phyloP scores from a whole-genome alignment of 371 early-diverging fungal genomes.

The Mucor circinelloides region DNA sequence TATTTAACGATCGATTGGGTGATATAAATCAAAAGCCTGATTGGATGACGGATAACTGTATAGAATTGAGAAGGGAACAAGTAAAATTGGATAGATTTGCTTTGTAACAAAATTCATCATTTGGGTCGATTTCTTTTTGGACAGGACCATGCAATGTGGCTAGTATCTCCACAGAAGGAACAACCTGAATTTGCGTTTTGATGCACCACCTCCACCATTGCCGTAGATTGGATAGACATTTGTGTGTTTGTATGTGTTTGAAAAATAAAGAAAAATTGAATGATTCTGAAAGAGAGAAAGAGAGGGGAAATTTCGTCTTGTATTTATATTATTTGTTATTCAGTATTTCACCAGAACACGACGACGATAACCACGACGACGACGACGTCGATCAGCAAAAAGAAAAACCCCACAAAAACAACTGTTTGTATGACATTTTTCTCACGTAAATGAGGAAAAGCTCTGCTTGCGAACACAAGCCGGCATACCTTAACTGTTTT shows the following conservation, averaged over 20 bases:
- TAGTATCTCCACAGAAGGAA: slow-evolving; percentile 37
- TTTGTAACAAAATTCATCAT: slow-evolving; percentile 18
- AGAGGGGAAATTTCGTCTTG: background rate
- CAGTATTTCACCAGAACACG: background rate
- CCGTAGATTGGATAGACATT: background rate
- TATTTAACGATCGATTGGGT: slow-evolving; percentile 19
- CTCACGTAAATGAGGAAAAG: background rate
- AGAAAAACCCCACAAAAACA: background rate
- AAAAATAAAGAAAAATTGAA: background rate
- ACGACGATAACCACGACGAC: background rate
- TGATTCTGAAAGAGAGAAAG: too few species aligned
- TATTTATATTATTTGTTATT: background rate
- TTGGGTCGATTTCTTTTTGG: slow-evolving; percentile 49
- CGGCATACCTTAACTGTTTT: background rate
- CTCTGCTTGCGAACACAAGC: background rate
- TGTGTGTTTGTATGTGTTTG: background rate
- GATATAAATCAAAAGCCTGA: background rate
- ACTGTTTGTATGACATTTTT: background rate
- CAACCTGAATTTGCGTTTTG: slow-evolving; percentile 26
- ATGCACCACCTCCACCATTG: background rate
- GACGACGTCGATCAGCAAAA: background rate
- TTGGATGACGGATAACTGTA: slow-evolving; percentile 12
- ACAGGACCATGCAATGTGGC: slow-evolving; percentile 50
- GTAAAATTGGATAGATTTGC: slow-evolving; percentile 27
- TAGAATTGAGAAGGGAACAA: slow-evolving; percentile 9